A percentile compares a stretch with the other conserved stretches of the same genome.
Evolutionary conservation across 345 rosid genomes (phyloP).

Genomic region (Abelmoschus esculentus): DNA sequence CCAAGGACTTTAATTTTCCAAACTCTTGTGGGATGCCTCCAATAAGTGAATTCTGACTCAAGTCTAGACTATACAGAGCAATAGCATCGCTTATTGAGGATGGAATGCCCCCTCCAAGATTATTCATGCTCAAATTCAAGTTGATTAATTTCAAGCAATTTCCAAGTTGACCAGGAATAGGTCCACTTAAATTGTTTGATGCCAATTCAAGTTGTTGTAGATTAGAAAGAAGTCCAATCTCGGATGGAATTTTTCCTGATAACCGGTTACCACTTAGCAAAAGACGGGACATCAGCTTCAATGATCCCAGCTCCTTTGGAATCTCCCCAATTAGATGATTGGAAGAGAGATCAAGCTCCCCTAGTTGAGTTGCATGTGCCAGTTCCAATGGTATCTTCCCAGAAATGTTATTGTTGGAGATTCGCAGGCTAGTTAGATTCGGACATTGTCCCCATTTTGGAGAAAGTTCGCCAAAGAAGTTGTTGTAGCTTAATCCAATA

Average conservation of each 20-base stretch:
- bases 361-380: conserved; percentile 5
- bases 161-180: conserved; percentile 17
- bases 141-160: neutral
- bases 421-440: neutral
- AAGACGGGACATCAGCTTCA: neutral
- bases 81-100: neutral
- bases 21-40: conserved; percentile 23
- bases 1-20: conserved; percentile 7
- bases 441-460: neutral
- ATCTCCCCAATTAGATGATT: neutral
- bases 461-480: conserved; percentile 16
- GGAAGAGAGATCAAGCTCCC: conserved; percentile 29
- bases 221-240: conserved; percentile 3
- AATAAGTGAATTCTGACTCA: conserved; percentile 21
- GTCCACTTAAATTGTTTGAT: conserved; percentile 15
- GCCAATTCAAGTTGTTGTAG: conserved; percentile 25
- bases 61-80: conserved; percentile 15
- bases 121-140: conserved; percentile 34
- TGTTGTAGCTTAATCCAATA: conserved; percentile 20
- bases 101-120: conserved; percentile 23
- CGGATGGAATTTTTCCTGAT: conserved; percentile 10
- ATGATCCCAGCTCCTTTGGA: neutral
- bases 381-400: conserved; percentile 25
- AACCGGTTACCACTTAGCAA: conserved; percentile 15
- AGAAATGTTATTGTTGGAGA: neutral